Evolutionary conservation across 2,329 filamentous ascomycete genomes (phyloP).

Genomic region (Diaporthe sp.): DNA sequence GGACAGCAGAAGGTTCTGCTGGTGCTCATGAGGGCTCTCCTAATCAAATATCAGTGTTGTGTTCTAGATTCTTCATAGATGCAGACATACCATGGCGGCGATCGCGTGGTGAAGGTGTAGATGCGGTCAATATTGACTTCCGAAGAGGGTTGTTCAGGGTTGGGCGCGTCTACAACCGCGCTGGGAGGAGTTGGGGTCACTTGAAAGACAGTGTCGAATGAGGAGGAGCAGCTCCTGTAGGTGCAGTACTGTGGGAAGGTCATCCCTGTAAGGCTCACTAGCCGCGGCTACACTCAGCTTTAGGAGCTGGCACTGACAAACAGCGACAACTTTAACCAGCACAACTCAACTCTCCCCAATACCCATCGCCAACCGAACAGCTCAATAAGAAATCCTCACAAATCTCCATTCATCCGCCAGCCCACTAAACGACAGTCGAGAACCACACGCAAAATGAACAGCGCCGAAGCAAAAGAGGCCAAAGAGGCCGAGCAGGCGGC

Average conservation of each 20-base stretch:
- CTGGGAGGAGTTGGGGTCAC: conserved; percentile 4
- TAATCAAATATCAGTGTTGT: conserved; percentile 41
- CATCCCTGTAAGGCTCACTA: conserved; percentile 20
- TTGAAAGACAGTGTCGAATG: conserved; percentile 15
- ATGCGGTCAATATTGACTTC: conserved; percentile 18
- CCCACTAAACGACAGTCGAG: background rate
- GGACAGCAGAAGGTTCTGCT: conserved; percentile 91
- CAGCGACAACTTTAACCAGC: background rate
- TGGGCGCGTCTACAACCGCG: conserved; percentile 25
- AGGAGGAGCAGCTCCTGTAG: background rate
- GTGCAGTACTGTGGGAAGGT: background rate
- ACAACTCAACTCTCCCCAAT: background rate
- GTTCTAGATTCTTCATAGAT: background rate
- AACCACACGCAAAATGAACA: conserved; percentile 16
- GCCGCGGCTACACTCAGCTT: background rate
- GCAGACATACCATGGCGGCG: conserved; percentile 26
- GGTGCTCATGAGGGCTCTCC: conserved; percentile 98
- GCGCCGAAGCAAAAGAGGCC: conserved; percentile 37
- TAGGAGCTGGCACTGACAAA: conserved; percentile 4
- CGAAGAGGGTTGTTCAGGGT: conserved; percentile 30
- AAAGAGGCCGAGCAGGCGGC: conserved; percentile 77
- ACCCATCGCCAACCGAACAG: background rate
- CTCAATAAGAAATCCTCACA: background rate
- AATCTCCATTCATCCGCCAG: too few relatives aligned
- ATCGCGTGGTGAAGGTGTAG: background rate